Evolutionary conservation across 2,329 filamentous ascomycete genomes (phyloP).

Genomic region (Anisogramma anomala): DNA sequence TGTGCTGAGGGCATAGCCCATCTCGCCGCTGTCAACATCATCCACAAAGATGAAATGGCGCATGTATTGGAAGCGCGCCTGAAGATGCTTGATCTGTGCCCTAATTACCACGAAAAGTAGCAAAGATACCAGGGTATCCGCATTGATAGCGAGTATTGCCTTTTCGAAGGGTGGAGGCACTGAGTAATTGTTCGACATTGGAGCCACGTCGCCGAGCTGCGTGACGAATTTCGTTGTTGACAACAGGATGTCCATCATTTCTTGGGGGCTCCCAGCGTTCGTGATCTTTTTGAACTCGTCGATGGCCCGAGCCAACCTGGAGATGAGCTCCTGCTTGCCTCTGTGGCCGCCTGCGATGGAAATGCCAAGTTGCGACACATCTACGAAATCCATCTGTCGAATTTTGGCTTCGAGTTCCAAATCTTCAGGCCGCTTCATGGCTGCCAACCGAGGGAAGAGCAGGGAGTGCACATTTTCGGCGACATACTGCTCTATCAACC

Average conservation of each 20-base stretch:
- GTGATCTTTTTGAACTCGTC: conserved; percentile 83
- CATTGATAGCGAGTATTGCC: conserved; percentile 54
- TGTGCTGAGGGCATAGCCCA: conserved; percentile 91
- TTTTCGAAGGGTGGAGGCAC: conserved; percentile 35
- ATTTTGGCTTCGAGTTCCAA: conserved; percentile 81
- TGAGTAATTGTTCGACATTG: conserved; percentile 24
- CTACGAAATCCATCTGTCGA: conserved; percentile 83
- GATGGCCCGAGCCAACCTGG: conserved; percentile 65
- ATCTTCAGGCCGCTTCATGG: conserved; percentile 70
- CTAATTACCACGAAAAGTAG: conserved; percentile 87
- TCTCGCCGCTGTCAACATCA: conserved; percentile 90
- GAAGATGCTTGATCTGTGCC: conserved; percentile 74
- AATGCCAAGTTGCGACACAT: conserved; percentile 90
- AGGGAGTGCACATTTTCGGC: conserved; percentile 86
- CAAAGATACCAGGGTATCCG: conserved; percentile 85
- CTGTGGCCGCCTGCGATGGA: conserved; percentile 65
- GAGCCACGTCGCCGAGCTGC: conserved; percentile 41
- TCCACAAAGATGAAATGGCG: conserved; percentile 96
- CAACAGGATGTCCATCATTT: conserved; percentile 75
- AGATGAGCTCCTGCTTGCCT: conserved; percentile 71
- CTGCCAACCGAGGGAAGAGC: conserved; percentile 71
- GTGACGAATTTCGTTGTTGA: conserved; percentile 77
- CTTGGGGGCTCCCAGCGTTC: conserved; percentile 66
- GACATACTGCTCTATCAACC: conserved; percentile 88
- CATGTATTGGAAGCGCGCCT: conserved; percentile 86